Evolutionary conservation across 139 green algal genomes (phyloP).

Genomic region (Picochlorum sp.): DNA sequence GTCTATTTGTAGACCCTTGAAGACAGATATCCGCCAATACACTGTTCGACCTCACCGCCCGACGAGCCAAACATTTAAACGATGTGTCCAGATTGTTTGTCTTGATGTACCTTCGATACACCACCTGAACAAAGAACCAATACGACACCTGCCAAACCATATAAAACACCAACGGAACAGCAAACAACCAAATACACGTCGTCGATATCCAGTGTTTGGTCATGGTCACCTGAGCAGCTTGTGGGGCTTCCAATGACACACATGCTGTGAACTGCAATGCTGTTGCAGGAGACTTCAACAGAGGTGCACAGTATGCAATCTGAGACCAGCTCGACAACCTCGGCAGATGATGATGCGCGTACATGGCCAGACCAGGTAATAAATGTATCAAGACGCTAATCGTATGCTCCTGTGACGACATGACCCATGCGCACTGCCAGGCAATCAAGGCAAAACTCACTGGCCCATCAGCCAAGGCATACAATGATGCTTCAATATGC

Average conservation of each 20-base stretch:
- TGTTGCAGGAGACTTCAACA: not conserved
- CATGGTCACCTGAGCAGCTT: not conserved
- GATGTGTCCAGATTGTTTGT: conserved; percentile 39
- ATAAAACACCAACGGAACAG: conserved; percentile 49
- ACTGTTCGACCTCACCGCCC: conserved; percentile 45
- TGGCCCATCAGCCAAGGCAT: conserved; percentile 50
- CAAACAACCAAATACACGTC: conserved; percentile 31
- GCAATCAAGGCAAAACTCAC: conserved; percentile 35
- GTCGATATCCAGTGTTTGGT: not conserved
- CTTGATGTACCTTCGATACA: conserved; percentile 32
- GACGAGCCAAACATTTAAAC: conserved; percentile 42
- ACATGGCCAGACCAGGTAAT: conserved; percentile 56
- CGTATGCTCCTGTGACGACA: conserved; percentile 31
- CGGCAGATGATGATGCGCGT: conserved; percentile 28
- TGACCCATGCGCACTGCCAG: conserved; percentile 56
- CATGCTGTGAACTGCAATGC: not conserved
- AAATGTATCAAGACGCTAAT: conserved; percentile 58
- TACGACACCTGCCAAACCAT: conserved; percentile 51
- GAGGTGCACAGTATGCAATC: not conserved
- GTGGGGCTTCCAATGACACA: not conserved
- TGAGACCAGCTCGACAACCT: not conserved
- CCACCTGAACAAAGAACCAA: conserved; percentile 54
- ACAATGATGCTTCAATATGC: conserved; percentile 23
- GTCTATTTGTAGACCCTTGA: conserved; percentile 25
- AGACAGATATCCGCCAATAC: conserved; percentile 46